These are phyloP conservation scores for Gossypium schwendimanii DNA, from an alignment of 441 rosid genomes.

Conservation along the genomic window DNA sequence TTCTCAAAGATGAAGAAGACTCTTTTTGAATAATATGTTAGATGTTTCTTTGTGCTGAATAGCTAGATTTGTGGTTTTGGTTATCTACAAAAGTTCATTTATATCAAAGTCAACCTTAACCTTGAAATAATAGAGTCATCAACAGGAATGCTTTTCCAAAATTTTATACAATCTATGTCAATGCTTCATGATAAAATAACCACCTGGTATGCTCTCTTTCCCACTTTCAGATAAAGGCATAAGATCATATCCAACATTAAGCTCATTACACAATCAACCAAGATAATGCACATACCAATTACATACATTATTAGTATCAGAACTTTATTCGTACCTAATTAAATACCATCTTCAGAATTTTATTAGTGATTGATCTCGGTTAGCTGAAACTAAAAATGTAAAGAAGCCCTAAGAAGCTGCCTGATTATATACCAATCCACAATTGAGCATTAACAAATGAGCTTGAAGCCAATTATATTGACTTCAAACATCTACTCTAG, in stretches of 20 bases:
- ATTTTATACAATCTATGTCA: neutral
- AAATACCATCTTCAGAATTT: neutral
- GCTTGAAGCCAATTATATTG: neutral
- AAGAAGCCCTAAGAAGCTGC: neutral
- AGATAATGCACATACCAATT: neutral
- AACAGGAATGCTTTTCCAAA: neutral
- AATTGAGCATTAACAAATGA: neutral
- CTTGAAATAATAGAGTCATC: neutral
- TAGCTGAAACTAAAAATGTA: neutral
- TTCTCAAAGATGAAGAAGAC: neutral
- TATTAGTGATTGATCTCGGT: neutral
- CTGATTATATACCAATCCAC: neutral
- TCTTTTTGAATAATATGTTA: neutral
- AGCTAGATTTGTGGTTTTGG: neutral
- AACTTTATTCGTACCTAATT: neutral
- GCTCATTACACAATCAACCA: neutral
- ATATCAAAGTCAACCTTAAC: neutral
- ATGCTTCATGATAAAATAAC: neutral
- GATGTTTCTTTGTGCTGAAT: neutral
- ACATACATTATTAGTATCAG: neutral
- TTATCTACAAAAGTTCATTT: neutral
- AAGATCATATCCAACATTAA: neutral
- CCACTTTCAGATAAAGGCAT: neutral
- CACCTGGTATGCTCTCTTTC: neutral
- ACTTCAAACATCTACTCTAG: neutral